A percentile compares a stretch with the other conserved stretches of the same genome.
Conservation (phyloP, 139 green algal species). For the Haematococcus lacustris region DNA sequence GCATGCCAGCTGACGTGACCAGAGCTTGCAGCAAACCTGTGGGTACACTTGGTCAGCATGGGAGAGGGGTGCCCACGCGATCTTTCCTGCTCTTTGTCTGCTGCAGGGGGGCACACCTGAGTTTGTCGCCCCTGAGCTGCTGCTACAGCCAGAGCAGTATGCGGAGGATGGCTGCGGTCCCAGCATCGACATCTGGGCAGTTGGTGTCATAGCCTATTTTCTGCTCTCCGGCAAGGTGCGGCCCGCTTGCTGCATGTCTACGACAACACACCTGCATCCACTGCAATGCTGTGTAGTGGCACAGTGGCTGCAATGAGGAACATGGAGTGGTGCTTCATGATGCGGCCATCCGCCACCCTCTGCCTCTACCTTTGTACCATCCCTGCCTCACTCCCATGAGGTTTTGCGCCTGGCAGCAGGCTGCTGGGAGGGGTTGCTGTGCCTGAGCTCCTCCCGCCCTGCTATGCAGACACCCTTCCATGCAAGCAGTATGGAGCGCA, state of each 20-base stretch:
- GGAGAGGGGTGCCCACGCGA: background rate
- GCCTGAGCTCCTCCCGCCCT: background rate
- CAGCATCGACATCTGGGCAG: slow-evolving; percentile 25
- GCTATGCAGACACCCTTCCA: slow-evolving; percentile 30
- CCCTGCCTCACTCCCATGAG: background rate
- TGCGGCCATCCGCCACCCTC: background rate
- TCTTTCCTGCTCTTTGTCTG: background rate
- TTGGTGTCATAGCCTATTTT: slow-evolving; percentile 33
- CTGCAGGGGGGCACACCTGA: slow-evolving; percentile 29
- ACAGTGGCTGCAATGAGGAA: background rate
- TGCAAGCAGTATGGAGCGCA: slow-evolving; percentile 7
- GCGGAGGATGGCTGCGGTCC: slow-evolving; percentile 6
- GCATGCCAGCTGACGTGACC: too few species aligned
- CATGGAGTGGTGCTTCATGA: too few species aligned
- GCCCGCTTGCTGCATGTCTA: background rate
- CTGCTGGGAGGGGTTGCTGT: background rate
- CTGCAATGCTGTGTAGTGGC: background rate
- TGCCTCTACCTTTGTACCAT: background rate
- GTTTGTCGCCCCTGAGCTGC: slow-evolving; percentile 37
- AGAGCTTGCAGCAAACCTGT: too few species aligned
- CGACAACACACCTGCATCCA: background rate
- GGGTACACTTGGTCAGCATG: too few species aligned
- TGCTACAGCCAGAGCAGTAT: slow-evolving; percentile 14
- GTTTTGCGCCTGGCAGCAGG: background rate
- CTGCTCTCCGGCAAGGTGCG: slow-evolving; percentile 33